Evolutionary conservation across 2,329 filamentous ascomycete genomes (phyloP).

Genomic region (Exserohilum rostratum): DNA sequence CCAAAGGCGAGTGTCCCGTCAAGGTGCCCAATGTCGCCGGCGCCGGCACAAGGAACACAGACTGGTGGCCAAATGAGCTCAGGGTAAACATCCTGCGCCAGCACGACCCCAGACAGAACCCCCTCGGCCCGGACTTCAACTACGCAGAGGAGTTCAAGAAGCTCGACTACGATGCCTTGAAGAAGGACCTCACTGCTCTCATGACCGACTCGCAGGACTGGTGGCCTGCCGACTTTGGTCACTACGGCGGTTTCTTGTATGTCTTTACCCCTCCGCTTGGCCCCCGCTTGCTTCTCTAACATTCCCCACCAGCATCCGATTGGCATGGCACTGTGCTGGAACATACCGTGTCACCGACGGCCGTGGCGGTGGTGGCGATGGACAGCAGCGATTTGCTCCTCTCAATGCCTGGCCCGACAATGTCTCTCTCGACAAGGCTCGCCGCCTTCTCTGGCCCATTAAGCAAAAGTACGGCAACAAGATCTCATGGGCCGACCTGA

Average conservation of each 20-base stretch:
- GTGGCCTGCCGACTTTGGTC: conserved; percentile 83
- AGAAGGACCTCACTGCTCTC: conserved; percentile 73
- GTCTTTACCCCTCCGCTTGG: conserved; percentile 5
- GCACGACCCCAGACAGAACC: conserved; percentile 68
- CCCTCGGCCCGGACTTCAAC: conserved; percentile 69
- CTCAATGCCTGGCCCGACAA: conserved; percentile 86
- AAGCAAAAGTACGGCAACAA: conserved; percentile 86
- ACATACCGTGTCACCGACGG: conserved; percentile 79
- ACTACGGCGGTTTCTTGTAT: conserved; percentile 77
- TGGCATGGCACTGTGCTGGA: conserved; percentile 82
- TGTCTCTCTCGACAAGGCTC: conserved; percentile 78
- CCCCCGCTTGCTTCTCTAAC: conserved; percentile 11
- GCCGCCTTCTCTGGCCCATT: conserved; percentile 78
- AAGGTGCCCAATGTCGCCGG: conserved; percentile 53
- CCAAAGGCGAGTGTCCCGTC: conserved; percentile 44
- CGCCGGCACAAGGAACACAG: conserved; percentile 69
- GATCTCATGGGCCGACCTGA: conserved; percentile 79
- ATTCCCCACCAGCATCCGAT: conserved; percentile 59
- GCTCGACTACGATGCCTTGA: conserved; percentile 72
- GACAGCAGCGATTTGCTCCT: conserved; percentile 79
- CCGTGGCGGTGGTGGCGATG: conserved; percentile 74
- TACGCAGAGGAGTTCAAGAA: conserved; percentile 75
- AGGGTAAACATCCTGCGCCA: conserved; percentile 76
- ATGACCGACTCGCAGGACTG: conserved; percentile 81
- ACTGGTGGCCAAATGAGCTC: conserved; percentile 77